phyloP scores from a whole-genome alignment of 2,329 filamentous ascomycete genomes.

The Cordyceps tenuipes region DNA sequence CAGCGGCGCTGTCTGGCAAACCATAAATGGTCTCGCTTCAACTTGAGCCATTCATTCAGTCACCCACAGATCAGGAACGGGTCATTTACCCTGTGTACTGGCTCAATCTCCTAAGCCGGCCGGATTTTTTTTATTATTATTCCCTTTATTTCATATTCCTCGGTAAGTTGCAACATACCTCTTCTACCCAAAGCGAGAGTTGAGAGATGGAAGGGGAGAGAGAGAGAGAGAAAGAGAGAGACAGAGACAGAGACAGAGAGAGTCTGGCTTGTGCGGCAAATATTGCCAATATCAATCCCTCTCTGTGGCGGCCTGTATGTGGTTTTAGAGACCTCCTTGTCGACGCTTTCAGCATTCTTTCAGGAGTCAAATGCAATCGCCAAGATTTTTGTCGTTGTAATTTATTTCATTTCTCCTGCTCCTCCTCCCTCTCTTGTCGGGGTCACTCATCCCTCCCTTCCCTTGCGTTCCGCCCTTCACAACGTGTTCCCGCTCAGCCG shows the following conservation, averaged over 20 bases:
- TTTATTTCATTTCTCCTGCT: neutral
- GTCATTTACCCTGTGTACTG: no score
- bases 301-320: neutral
- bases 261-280: neutral
- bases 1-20: no score
- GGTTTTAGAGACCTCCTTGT: neutral
- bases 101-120: no score
- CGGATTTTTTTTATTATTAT: no score
- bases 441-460: neutral
- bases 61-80: neutral
- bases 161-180: neutral
- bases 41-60: neutral
- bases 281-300: conserved; percentile 5
- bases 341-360: neutral
- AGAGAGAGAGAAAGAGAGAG: no score
- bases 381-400: neutral
- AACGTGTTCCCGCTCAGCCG: neutral
- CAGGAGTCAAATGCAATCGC: no score
- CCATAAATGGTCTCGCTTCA: no score
- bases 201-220: no score
- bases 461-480: neutral
- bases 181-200: neutral
- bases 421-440: neutral
- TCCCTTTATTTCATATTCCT: no score
- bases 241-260: neutral